Percentiles rank a stretch among this genome's conserved stretches.
Evolutionary conservation across 2,329 filamentous ascomycete species (phyloP).

Genomic region (Tolypocladium paradoxum): DNA sequence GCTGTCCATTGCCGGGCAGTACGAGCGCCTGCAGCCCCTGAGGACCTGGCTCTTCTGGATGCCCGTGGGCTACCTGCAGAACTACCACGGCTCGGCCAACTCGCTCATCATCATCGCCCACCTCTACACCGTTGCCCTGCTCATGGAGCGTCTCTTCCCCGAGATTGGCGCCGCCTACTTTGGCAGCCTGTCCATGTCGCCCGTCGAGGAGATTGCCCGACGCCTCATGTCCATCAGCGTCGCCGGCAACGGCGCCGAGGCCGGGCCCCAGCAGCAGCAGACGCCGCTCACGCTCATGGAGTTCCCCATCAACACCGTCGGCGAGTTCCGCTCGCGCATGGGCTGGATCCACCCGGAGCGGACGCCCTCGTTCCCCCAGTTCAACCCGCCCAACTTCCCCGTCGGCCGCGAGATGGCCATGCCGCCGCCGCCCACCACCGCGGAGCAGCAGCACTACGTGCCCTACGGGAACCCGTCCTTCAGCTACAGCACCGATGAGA

Average conservation of each 20-base stretch:
- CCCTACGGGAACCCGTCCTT: conserved; percentile 48
- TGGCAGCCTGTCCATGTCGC: conserved; percentile 64
- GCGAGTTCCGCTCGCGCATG: conserved; percentile 58
- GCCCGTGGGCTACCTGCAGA: conserved; percentile 72
- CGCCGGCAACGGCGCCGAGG: conserved; percentile 39
- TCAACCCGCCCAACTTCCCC: conserved; percentile 44
- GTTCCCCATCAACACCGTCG: conserved; percentile 58
- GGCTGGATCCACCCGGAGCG: conserved; percentile 52
- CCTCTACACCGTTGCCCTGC: conserved; percentile 79
- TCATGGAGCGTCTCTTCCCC: conserved; percentile 83
- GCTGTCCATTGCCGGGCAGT: conserved; percentile 70
- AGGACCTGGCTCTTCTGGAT: conserved; percentile 95
- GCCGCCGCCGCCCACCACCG: conserved; percentile 20
- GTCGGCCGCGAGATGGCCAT: conserved; percentile 33
- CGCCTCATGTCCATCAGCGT: conserved; percentile 61
- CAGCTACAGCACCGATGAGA: conserved; percentile 53
- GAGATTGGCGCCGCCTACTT: conserved; percentile 87
- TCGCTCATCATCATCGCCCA: conserved; percentile 79
- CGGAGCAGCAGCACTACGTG: conserved; percentile 27
- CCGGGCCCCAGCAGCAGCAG: conserved; percentile 37
- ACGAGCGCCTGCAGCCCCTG: conserved; percentile 78
- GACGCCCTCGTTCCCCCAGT: conserved; percentile 51
- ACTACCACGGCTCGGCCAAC: conserved; percentile 62
- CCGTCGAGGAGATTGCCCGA: conserved; percentile 77
- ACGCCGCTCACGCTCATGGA: conserved; percentile 60